These are phyloP conservation scores for Dactylellina sp. DNA, from an alignment of 2,329 filamentous ascomycete genomes.

Conservation along the genomic window DNA sequence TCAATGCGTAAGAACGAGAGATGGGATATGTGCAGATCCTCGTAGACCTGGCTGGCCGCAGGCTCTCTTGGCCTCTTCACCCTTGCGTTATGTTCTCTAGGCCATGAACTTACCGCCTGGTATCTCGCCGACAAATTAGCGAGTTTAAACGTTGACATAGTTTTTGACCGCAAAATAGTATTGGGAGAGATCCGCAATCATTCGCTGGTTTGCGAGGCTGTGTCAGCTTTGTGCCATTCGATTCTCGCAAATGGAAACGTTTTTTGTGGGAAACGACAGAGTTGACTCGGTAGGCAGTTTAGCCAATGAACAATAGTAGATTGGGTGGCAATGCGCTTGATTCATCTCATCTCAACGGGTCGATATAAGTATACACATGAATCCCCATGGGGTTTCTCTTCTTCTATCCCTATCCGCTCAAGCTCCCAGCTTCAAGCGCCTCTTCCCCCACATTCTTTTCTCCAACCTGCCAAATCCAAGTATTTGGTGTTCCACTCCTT, in stretches of 20 bases:
- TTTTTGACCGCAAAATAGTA: background rate
- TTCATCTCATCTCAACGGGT: conserved; percentile 9
- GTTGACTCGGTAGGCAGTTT: background rate
- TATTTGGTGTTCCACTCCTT: conserved; percentile 14
- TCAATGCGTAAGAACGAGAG: conserved; percentile 6
- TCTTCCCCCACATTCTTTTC: conserved; percentile 24
- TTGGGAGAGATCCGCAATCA: background rate
- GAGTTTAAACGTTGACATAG: background rate
- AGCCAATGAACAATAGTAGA: background rate
- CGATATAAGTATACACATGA: conserved; percentile 27
- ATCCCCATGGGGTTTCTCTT: background rate
- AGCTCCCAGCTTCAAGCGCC: conserved; percentile 22
- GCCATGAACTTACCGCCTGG: background rate
- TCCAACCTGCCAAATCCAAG: conserved; percentile 31
- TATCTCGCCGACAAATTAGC: conserved; percentile 9
- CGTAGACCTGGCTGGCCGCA: background rate
- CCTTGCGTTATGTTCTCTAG: background rate
- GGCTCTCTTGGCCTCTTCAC: background rate
- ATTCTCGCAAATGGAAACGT: conserved; percentile 21
- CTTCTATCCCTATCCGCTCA: conserved; percentile 21
- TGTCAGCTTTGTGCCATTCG: conserved; percentile 10
- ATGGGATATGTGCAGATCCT: conserved; percentile 21
- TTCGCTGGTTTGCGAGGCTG: conserved; percentile 3
- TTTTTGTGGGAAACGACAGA: background rate
- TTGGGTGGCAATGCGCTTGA: background rate